Evolutionary conservation across 2,329 filamentous ascomycete species (phyloP).

Genomic region (Seiridium cupressi): DNA sequence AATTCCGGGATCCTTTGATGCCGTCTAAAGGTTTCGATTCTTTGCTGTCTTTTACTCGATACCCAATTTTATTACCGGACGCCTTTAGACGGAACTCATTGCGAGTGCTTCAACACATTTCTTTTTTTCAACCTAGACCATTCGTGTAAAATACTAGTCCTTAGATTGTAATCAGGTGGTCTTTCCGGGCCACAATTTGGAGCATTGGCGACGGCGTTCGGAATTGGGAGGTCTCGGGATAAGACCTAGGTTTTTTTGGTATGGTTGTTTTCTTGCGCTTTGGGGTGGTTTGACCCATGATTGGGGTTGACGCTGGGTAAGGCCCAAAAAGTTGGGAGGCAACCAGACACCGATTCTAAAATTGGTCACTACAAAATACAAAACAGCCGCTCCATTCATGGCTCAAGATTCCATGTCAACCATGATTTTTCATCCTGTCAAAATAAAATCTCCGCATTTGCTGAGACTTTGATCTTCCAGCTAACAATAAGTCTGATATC

Average conservation of each 20-base stretch:
- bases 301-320: no score
- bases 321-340: no score
- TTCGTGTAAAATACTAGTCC: slow-evolving; percentile 8
- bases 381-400: no score
- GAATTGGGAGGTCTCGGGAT: background rate
- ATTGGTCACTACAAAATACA: no score
- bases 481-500: no score
- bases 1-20: slow-evolving; percentile 29
- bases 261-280: background rate
- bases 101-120: background rate
- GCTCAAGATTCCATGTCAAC: no score
- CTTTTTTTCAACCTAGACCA: background rate
- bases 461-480: no score
- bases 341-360: no score
- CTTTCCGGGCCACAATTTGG: background rate
- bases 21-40: slow-evolving; percentile 12
- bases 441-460: no score
- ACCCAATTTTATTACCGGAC: background rate
- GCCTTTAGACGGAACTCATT: background rate
- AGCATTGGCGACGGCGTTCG: slow-evolving; percentile 8
- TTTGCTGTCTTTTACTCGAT: background rate
- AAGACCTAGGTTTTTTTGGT: background rate
- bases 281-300: background rate
- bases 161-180: slow-evolving; percentile 3
- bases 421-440: no score